Evolutionary conservation across 495 filamentous ascomycete genomes (phyloP).

Genomic region (Immersiella caudata): DNA sequence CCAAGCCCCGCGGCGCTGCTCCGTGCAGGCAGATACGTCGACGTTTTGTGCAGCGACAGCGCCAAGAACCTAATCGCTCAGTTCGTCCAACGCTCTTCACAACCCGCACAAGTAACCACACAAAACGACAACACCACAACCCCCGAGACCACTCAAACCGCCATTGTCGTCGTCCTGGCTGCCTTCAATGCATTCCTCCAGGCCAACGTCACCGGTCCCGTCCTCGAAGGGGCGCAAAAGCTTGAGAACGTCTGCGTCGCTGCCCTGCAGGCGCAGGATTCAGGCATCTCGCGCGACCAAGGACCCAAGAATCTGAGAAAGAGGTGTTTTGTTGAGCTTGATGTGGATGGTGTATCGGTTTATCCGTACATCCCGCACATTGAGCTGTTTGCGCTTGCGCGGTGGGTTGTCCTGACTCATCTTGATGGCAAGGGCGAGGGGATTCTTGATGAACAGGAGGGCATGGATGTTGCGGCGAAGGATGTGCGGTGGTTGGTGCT

Average conservation of each 20-base stretch:
- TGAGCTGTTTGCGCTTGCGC: conserved; percentile 79
- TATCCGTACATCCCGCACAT: conserved; percentile 82
- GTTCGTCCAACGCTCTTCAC: conserved; percentile 15
- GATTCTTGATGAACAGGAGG: conserved; percentile 8
- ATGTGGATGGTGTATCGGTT: conserved; percentile 80
- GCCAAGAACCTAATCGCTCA: conserved; percentile 25
- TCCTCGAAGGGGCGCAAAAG: conserved; percentile 54
- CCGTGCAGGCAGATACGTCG: conserved; percentile 28
- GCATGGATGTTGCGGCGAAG: conserved; percentile 21
- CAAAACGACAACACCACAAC: conserved; percentile 26
- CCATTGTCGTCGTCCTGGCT: conserved; percentile 64
- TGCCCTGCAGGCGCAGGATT: neutral
- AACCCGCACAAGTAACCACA: conserved; percentile 56
- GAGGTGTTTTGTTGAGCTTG: conserved; percentile 63
- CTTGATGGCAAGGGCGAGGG: conserved; percentile 17
- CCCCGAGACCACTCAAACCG: neutral
- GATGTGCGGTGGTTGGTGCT: conserved; percentile 57
- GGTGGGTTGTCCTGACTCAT: conserved; percentile 60
- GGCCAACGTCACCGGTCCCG: conserved; percentile 86
- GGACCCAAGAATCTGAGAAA: conserved; percentile 7
- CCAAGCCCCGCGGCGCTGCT: conserved; percentile 16
- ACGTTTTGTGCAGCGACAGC: conserved; percentile 26
- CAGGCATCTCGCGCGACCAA: neutral
- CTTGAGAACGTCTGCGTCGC: conserved; percentile 35
- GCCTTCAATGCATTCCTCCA: conserved; percentile 86